phyloP scores from a whole-genome alignment of 495 filamentous ascomycete genomes.

The Entonaema liquescens region DNA sequence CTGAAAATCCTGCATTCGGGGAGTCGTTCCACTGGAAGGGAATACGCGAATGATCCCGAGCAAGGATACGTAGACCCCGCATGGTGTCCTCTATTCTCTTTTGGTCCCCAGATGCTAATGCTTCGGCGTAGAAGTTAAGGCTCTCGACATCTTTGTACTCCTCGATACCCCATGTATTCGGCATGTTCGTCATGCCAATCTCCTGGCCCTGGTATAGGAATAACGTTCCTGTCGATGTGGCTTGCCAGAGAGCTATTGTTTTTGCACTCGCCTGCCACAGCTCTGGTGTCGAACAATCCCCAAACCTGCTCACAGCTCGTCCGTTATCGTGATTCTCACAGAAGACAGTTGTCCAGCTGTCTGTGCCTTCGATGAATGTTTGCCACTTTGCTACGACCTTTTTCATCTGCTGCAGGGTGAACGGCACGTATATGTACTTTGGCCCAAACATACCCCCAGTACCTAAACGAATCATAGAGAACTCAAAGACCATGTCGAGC shows the following conservation, averaged over 20 bases:
- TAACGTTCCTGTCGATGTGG: conserved; percentile 69
- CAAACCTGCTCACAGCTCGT: conserved; percentile 69
- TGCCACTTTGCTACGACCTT: conserved; percentile 70
- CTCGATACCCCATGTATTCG: conserved; percentile 67
- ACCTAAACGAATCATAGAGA: conserved; percentile 71
- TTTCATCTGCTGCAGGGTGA: conserved; percentile 66
- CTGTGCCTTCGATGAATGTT: conserved; percentile 71
- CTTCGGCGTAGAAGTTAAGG: conserved; percentile 67
- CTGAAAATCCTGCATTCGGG: conserved; percentile 60
- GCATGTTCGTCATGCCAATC: conserved; percentile 77
- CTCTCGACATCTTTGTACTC: conserved; percentile 79
- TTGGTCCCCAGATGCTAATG: conserved; percentile 44
- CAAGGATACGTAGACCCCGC: conserved; percentile 63
- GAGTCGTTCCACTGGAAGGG: conserved; percentile 71
- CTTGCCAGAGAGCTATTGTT: conserved; percentile 68
- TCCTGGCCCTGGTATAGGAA: conserved; percentile 84
- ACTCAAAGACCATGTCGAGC: conserved; percentile 81
- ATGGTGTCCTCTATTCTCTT: conserved; percentile 63
- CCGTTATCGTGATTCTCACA: conserved; percentile 80
- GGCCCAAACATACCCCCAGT: conserved; percentile 44
- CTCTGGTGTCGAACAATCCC: conserved; percentile 57
- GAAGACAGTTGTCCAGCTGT: conserved; percentile 77
- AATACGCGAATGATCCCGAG: conserved; percentile 63
- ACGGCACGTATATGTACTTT: conserved; percentile 52
- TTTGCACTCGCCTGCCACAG: conserved; percentile 62